Evolutionary conservation across 2,329 filamentous ascomycete genomes (phyloP).

Genomic region (Pseudogymnoascus pannorum): DNA sequence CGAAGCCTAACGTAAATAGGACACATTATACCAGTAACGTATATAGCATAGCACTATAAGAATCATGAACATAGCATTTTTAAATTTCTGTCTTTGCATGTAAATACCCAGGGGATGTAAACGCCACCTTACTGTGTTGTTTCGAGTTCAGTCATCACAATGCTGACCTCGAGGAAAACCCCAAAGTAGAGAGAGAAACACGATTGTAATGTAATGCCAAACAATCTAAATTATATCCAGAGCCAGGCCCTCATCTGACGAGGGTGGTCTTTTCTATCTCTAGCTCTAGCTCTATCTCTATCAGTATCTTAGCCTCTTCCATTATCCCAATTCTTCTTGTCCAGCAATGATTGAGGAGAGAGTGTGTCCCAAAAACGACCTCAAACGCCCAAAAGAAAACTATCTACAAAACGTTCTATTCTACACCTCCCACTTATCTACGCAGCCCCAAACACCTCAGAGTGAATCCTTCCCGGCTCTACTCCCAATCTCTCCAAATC

Average conservation of each 20-base stretch:
- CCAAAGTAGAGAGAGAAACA: no score
- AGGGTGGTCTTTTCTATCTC: background rate
- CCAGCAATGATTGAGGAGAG: background rate
- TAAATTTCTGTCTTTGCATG: background rate
- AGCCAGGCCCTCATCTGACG: background rate
- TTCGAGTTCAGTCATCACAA: background rate
- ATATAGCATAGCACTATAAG: conserved; percentile 5
- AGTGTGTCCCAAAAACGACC: background rate
- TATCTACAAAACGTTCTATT: background rate
- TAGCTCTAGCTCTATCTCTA: background rate
- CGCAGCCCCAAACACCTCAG: conserved; percentile 9
- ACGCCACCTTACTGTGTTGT: background rate
- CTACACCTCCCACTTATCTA: background rate
- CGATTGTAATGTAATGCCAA: background rate
- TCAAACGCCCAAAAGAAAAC: background rate
- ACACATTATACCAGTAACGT: conserved; percentile 7
- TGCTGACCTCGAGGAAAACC: background rate
- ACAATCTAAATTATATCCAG: background rate
- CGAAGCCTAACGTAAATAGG: conserved; percentile 6
- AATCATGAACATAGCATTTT: conserved; percentile 6
- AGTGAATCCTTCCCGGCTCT: background rate
- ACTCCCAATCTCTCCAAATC: conserved; percentile 4
- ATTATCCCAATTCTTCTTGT: background rate
- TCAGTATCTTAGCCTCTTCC: background rate
- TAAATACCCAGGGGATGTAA: background rate